Evolutionary conservation across 208 protist genomes (phyloP).

Genomic region (Leishmania lainsoni): DNA sequence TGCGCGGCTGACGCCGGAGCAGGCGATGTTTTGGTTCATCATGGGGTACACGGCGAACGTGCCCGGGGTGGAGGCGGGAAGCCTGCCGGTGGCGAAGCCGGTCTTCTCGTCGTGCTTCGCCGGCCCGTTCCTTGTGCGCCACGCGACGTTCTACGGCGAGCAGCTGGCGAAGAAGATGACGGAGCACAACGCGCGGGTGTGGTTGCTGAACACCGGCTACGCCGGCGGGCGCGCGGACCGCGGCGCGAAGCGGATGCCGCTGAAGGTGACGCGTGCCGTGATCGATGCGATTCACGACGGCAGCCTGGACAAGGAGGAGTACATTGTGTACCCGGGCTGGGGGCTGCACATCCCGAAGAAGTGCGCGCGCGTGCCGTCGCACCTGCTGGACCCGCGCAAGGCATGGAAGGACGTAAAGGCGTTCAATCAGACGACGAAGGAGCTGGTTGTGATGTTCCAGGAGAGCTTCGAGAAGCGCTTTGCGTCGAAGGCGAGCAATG

Average conservation of each 20-base stretch:
- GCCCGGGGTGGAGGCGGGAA: constrained; percentile 94
- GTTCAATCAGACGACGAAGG: constrained; percentile 81
- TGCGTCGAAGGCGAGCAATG: constrained; percentile 69
- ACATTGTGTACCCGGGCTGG: constrained; percentile 83
- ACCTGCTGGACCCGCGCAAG: constrained; percentile 91
- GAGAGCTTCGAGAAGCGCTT: constrained; percentile 93
- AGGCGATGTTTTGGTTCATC: constrained; percentile 97
- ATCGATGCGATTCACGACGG: constrained; percentile 96
- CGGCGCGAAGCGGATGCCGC: constrained; percentile 88
- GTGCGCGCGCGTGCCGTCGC: constrained; percentile 72
- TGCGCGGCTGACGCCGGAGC: constrained; percentile 85
- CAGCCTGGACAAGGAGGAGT: constrained; percentile 76
- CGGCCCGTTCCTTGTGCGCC: constrained; percentile 95
- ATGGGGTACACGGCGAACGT: constrained; percentile 95
- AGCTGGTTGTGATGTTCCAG: constrained; percentile 93
- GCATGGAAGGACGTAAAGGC: constrained; percentile 87
- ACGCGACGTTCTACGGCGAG: constrained; percentile 96
- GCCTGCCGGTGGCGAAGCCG: constrained; percentile 88
- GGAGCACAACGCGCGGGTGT: constrained; percentile 80
- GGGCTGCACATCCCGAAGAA: constrained; percentile 88
- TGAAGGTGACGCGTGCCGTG: constrained; percentile 94
- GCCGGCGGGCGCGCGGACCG: constrained; percentile 83
- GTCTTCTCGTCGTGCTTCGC: constrained; percentile 97
- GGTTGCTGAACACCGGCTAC: constrained; percentile 97
- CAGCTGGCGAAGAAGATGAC: constrained; percentile 95